Evolutionary conservation across 768 basidiomycete genomes (phyloP).

Genomic region (Mycena olivaceomarginata): DNA sequence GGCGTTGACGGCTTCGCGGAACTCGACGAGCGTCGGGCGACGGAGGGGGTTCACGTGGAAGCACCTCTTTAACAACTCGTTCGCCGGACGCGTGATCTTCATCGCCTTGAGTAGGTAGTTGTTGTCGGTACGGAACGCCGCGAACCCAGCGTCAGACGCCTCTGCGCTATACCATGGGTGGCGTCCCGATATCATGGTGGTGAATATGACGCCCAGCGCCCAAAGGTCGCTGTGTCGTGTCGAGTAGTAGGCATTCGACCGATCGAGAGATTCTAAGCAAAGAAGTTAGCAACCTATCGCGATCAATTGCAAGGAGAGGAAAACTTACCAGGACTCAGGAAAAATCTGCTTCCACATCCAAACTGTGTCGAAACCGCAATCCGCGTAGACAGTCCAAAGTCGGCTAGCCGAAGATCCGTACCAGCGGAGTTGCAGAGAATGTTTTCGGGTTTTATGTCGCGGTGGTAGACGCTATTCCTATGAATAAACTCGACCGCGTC

Average conservation of each 20-base stretch:
- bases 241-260: conserved; percentile 5
- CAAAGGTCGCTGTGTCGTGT: conserved; percentile 20
- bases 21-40: conserved; percentile 27
- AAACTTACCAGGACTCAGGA: conserved; percentile 35
- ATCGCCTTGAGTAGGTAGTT: conserved; percentile 29
- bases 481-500: conserved; percentile 76
- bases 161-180: conserved; percentile 23
- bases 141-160: conserved; percentile 13
- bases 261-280: conserved; percentile 16
- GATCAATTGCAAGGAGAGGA: not conserved
- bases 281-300: not conserved
- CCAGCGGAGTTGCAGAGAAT: conserved; percentile 75
- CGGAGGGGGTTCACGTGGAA: conserved; percentile 34
- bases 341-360: conserved; percentile 25
- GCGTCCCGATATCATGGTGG: conserved; percentile 21
- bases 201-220: conserved; percentile 25
- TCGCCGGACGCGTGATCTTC: conserved; percentile 15
- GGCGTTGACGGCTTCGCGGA: conserved; percentile 31
- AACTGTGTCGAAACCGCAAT: conserved; percentile 13
- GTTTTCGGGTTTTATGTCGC: conserved; percentile 79
- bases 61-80: conserved; percentile 31
- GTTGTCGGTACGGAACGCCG: conserved; percentile 22
- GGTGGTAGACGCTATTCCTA: conserved; percentile 69
- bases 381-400: conserved; percentile 71
- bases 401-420: conserved; percentile 65